phyloP scores from a whole-genome alignment of 1,139 yeast genomes.

The Protomyces pachydermus region DNA sequence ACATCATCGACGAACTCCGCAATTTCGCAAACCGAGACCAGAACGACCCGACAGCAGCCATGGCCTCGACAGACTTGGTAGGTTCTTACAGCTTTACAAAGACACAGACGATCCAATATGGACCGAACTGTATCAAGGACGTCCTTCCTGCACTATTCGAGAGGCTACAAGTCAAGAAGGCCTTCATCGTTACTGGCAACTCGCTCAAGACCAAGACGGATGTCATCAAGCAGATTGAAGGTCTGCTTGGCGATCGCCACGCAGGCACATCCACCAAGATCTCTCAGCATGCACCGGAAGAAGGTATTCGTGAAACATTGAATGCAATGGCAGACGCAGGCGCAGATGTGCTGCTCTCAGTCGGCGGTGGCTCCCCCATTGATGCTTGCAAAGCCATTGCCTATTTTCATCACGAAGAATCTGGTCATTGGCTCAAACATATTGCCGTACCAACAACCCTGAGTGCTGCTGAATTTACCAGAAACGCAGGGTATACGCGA shows the following conservation, averaged over 20 bases:
- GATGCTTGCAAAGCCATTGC: slow-evolving; percentile 23
- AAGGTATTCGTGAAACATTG: slow-evolving; percentile 13
- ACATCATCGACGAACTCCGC: neutral
- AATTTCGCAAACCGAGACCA: neutral
- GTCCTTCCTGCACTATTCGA: slow-evolving; percentile 11
- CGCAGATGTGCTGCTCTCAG: slow-evolving; percentile 29
- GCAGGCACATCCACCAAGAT: slow-evolving; percentile 22
- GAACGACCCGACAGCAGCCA: neutral
- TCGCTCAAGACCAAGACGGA: slow-evolving; percentile 21
- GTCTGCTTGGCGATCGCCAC: slow-evolving; percentile 10
- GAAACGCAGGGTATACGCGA: slow-evolving; percentile 27
- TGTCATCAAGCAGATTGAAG: slow-evolving; percentile 9
- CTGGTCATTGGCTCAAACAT: slow-evolving; percentile 11
- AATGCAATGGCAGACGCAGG: slow-evolving; percentile 30
- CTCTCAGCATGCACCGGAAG: slow-evolving; percentile 23
- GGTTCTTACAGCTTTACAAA: slow-evolving; percentile 16
- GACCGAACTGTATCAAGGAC: slow-evolving; percentile 5
- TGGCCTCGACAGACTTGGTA: neutral
- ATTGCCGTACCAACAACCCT: slow-evolving; percentile 30
- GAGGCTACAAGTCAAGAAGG: slow-evolving; percentile 7
- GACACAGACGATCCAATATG: slow-evolving; percentile 18
- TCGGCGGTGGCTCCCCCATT: slow-evolving; percentile 27
- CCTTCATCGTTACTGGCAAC: slow-evolving; percentile 45
- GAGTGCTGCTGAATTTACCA: slow-evolving; percentile 30
- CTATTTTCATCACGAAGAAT: slow-evolving; percentile 4